Evolutionary conservation across 2,329 filamentous ascomycete species (phyloP).

Genomic region (Tothia fuscella): DNA sequence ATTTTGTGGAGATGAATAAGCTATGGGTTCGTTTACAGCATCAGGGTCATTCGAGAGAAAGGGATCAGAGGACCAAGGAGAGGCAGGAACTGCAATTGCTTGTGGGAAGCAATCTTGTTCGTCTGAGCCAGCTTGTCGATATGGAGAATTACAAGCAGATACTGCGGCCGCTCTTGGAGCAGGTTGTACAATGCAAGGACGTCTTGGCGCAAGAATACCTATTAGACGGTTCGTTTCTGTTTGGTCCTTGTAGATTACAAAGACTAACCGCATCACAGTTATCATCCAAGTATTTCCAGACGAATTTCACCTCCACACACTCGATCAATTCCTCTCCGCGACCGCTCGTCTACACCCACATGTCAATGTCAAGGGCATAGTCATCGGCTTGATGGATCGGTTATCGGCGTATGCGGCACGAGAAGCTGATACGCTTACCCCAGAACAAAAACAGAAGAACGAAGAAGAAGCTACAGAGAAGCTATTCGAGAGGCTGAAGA

Average conservation of each 20-base stretch:
- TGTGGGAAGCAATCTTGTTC: slow-evolving; percentile 91
- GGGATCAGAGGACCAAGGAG: slow-evolving; percentile 87
- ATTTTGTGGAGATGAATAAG: slow-evolving; percentile 99
- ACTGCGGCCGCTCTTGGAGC: slow-evolving; percentile 77
- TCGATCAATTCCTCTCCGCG: slow-evolving; percentile 88
- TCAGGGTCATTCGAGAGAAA: slow-evolving; percentile 89
- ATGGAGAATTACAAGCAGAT: slow-evolving; percentile 92
- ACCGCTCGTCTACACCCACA: slow-evolving; percentile 89
- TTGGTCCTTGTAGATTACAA: not conserved
- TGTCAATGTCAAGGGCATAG: slow-evolving; percentile 95
- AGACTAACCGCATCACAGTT: slow-evolving; percentile 18
- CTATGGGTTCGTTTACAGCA: slow-evolving; percentile 96
- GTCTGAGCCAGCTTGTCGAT: slow-evolving; percentile 90
- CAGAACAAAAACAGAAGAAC: slow-evolving; percentile 59
- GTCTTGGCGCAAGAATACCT: slow-evolving; percentile 96
- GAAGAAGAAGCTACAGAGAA: slow-evolving; percentile 75
- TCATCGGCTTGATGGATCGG: slow-evolving; percentile 95
- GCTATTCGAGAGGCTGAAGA: slow-evolving; percentile 64
- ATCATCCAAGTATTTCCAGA: slow-evolving; percentile 99
- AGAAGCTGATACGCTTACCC: slow-evolving; percentile 60
- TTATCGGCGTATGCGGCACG: slow-evolving; percentile 89
- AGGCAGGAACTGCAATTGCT: slow-evolving; percentile 89
- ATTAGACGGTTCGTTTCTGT: slow-evolving; percentile 50
- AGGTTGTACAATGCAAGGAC: slow-evolving; percentile 95
- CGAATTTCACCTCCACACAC: slow-evolving; percentile 92